Evolutionary conservation across 1,284 basidiomycete genomes (phyloP).

Genomic region (Exobasidium rhododendri): DNA sequence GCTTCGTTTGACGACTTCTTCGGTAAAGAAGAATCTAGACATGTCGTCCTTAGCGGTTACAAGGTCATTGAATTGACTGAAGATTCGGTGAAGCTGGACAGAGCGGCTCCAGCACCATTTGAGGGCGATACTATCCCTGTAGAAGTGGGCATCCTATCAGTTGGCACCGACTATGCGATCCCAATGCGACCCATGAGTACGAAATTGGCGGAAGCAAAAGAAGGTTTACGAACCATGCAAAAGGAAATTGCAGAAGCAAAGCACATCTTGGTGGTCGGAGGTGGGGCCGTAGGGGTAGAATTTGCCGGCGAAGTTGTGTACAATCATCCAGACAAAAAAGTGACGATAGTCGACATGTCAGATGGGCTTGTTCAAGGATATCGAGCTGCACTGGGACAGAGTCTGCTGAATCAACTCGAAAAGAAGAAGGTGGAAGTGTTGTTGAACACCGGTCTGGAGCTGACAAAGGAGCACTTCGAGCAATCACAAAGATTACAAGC

Average conservation of each 20-base stretch:
- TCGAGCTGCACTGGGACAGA: constrained; percentile 25
- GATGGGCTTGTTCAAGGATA: constrained; percentile 21
- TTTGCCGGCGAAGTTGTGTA: constrained; percentile 54
- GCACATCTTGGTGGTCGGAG: constrained; percentile 33
- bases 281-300: constrained; percentile 59
- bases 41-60: constrained; percentile 15
- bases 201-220: constrained; percentile 19
- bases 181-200: constrained; percentile 11
- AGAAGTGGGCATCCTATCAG: constrained; percentile 23
- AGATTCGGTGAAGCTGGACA: background rate
- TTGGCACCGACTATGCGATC: constrained; percentile 25
- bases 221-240: constrained; percentile 22
- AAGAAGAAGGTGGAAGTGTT: constrained; percentile 53
- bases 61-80: background rate
- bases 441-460: constrained; percentile 45
- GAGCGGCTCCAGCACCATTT: background rate
- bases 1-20: constrained; percentile 16
- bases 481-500: constrained; percentile 28
- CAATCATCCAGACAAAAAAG: constrained; percentile 27
- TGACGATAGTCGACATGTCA: constrained; percentile 53
- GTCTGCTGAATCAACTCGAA: constrained; percentile 44
- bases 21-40: constrained; percentile 13
- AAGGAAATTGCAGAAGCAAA: constrained; percentile 22
- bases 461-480: constrained; percentile 34
- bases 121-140: constrained; percentile 16